Percentiles rank a stretch among this genome's conserved stretches.
phyloP scores from a whole-genome alignment of 306 rosid species.

The Inga oerstediana region DNA sequence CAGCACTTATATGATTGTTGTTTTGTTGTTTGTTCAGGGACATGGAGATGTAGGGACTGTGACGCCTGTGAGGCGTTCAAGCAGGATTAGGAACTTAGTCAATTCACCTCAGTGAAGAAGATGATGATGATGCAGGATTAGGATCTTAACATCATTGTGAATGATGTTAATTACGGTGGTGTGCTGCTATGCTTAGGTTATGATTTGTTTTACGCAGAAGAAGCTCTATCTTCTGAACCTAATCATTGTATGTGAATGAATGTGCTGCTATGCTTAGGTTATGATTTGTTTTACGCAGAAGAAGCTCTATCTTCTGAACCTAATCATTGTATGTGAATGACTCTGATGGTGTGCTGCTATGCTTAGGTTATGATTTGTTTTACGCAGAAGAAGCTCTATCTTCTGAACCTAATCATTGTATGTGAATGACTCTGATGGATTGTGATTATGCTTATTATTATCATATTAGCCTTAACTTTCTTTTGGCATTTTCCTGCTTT shows the following conservation, averaged over 20 bases:
- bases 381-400: conserved; percentile 35
- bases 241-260: neutral
- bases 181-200: neutral
- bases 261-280: conserved; percentile 2
- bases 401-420: conserved; percentile 1
- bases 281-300: conserved; percentile 30
- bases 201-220: conserved; percentile 31
- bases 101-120: conserved; percentile 9
- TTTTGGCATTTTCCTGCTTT: neutral
- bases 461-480: neutral
- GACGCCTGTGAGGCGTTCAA: conserved; percentile 91
- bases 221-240: conserved; percentile 27
- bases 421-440: neutral
- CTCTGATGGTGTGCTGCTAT: neutral
- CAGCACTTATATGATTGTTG: neutral
- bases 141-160: neutral
- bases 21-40: conserved; percentile 44
- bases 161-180: neutral
- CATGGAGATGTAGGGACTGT: conserved; percentile 47
- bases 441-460: neutral
- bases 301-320: conserved; percentile 27
- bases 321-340: neutral
- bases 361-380: conserved; percentile 3
- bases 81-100: conserved; percentile 20
- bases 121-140: neutral